Base-by-base conservation (phyloP, 1,139 yeast genomes). In the Hyphopichia wangnamkhiaoensis region DNA sequence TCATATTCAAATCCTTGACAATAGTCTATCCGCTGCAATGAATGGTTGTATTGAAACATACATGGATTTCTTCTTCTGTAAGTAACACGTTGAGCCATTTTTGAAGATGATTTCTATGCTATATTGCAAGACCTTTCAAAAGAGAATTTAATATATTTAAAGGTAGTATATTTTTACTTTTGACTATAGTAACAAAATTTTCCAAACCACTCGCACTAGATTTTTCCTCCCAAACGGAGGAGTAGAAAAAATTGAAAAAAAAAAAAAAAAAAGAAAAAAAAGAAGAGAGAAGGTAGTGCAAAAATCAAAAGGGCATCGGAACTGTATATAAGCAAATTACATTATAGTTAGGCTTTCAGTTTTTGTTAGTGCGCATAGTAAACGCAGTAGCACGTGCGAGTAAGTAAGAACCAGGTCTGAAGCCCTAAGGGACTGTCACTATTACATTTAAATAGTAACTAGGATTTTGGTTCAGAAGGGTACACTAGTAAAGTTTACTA, bases 21-120 rank as follows among this genome's bases (percentile, higher is more conserved):
- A 21, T 21, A 8, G 10, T 8, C 9, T 21, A 21, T 10, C 9
- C 10, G 7, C 24, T 25, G 14, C n/a, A 25, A 30, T n/a, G 27
- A 15, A 13, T 21, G 17, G 23, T 10, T 21, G 24, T 21, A 21
- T 32, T 32, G 21, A 53, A 43, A 66, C 72, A 66, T 66, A 66
- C 72, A 71, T 63, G 76, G 76, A 62, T 70, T 71, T 66, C 74
- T 69, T 70, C 76, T 71, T 71, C 76, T 71, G 68, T 66, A 71
- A 55, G 76, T 71, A 60, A 71, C 74, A 67, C 76, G 74, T 68
- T 71, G 74, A 63, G 76, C 76, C 76, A 71, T 71, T 52, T 46
- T 52, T 48, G 44, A 50, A 49, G 55, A 44, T 49, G 50, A 45
- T 49, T 37, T 34, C 47, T 35, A 30, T 35, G 38, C 33, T 35